Evolutionary conservation across 2,329 filamentous ascomycete genomes (phyloP).

Genomic region (Gliomastix tumulicola): DNA sequence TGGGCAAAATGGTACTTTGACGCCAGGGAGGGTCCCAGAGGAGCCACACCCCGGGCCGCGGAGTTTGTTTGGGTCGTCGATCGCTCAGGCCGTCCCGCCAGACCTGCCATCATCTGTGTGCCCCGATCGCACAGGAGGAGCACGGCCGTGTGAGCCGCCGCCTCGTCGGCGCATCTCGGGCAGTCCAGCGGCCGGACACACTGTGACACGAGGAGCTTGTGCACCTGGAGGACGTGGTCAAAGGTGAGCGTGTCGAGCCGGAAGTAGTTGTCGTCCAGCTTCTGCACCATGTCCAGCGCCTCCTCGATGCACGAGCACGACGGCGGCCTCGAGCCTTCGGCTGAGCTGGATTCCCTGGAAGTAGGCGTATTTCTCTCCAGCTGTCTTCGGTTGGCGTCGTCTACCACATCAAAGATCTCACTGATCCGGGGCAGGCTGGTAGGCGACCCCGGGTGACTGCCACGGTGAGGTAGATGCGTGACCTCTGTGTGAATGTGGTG

Average conservation of each 20-base stretch:
- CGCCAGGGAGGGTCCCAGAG: neutral
- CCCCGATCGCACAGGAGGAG: slow-evolving; percentile 17
- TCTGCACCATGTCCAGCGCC: slow-evolving; percentile 14
- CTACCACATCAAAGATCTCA: too few species aligned
- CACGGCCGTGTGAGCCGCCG: slow-evolving; percentile 11
- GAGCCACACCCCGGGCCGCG: neutral
- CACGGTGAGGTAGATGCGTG: too few species aligned
- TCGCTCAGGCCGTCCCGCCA: too few species aligned
- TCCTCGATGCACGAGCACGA: slow-evolving; percentile 14
- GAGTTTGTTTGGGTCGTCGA: too few species aligned
- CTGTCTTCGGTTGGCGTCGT: too few species aligned
- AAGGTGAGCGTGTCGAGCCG: slow-evolving; percentile 14
- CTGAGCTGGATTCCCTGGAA: neutral
- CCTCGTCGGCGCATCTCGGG: slow-evolving; percentile 6
- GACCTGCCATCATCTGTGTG: neutral
- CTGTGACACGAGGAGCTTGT: slow-evolving; percentile 19
- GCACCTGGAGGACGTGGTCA: slow-evolving; percentile 18
- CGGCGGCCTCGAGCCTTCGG: neutral
- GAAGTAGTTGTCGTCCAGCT: slow-evolving; percentile 20
- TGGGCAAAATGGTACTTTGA: too few species aligned
- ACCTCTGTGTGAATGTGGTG: too few species aligned
- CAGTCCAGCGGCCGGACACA: slow-evolving; percentile 17
- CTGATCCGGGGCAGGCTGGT: neutral
- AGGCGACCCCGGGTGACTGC: too few species aligned
- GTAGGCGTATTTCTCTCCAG: neutral